Percentiles rank a stretch among this genome's conserved stretches.
phyloP scores from a whole-genome alignment of 306 rosid genomes.

The Calophaca sinica region DNA sequence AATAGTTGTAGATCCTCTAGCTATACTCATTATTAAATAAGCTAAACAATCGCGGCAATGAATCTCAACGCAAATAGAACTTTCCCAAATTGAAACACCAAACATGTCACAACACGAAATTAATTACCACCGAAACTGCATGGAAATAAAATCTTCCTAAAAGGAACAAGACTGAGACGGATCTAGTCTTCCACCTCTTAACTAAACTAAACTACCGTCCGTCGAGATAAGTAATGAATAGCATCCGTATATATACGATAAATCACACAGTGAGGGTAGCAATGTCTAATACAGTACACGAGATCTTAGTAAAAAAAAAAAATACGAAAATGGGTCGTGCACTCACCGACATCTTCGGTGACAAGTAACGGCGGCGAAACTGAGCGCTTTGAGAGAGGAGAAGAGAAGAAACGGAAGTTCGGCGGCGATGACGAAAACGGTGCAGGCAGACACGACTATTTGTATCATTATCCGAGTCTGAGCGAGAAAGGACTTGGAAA shows the following conservation, averaged over 20 bases:
- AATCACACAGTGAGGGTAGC: background rate
- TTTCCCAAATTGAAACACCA: background rate
- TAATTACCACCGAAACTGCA: background rate
- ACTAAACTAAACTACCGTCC: background rate
- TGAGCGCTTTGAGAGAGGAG: background rate
- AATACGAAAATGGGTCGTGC: background rate
- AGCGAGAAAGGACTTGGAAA: constrained; percentile 6
- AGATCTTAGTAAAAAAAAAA: background rate
- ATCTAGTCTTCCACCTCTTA: constrained; percentile 31
- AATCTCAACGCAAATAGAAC: constrained; percentile 1
- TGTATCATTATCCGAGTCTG: background rate
- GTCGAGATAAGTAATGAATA: background rate
- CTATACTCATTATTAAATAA: background rate
- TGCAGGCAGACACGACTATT: background rate
- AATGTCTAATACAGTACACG: background rate
- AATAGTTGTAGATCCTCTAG: background rate
- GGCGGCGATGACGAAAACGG: background rate
- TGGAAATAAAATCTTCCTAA: background rate
- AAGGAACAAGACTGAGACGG: background rate
- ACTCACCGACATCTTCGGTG: constrained; percentile 57
- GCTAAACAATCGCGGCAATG: background rate
- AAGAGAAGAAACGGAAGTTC: background rate
- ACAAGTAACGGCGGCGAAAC: constrained; percentile 27
- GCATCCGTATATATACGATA: constrained; percentile 3
- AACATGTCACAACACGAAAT: background rate